A percentile compares a stretch with the other conserved stretches of the same genome.
These are phyloP conservation scores for Trichophyton rubrum DNA, from an alignment of 2,329 filamentous ascomycete genomes.

Conservation along the genomic window DNA sequence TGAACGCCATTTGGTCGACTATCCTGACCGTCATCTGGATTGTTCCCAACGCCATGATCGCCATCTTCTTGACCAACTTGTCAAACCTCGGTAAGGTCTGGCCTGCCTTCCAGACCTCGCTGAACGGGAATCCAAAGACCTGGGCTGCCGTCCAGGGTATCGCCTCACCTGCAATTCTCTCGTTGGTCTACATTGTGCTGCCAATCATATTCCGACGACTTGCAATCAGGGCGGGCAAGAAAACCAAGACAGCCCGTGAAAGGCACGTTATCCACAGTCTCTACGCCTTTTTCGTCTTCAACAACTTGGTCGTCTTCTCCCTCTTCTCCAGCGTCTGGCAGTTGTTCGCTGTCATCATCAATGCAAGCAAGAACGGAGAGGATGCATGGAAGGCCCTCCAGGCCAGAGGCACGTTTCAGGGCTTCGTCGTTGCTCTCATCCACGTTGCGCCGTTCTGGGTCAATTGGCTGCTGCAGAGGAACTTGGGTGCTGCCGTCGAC, in stretches of 20 bases:
- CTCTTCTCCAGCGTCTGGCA: constrained; percentile 73
- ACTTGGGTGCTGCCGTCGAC: constrained; percentile 85
- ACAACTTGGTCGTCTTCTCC: constrained; percentile 90
- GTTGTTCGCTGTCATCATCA: constrained; percentile 55
- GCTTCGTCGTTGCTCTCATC: constrained; percentile 63
- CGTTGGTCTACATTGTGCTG: constrained; percentile 72
- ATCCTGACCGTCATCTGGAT: constrained; percentile 76
- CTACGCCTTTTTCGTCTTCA: constrained; percentile 94
- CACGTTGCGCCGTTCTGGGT: constrained; percentile 84
- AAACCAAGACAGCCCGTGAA: constrained; percentile 84
- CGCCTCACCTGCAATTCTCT: constrained; percentile 72
- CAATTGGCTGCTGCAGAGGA: constrained; percentile 82
- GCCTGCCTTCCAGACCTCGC: constrained; percentile 55
- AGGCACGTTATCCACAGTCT: constrained; percentile 81
- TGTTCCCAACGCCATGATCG: constrained; percentile 84
- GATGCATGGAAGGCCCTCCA: constrained; percentile 58
- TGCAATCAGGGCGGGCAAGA: constrained; percentile 69
- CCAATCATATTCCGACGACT: constrained; percentile 85
- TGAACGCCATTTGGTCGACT: constrained; percentile 74
- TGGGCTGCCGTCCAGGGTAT: constrained; percentile 93
- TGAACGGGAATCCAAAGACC: constrained; percentile 50
- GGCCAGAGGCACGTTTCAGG: constrained; percentile 48
- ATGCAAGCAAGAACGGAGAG: constrained; percentile 43
- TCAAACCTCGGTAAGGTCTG: constrained; percentile 68
- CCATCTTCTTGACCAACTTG: constrained; percentile 83